Conservation (phyloP, 1,284 basidiomycete genomes). For the Xanthoconium separans region DNA sequence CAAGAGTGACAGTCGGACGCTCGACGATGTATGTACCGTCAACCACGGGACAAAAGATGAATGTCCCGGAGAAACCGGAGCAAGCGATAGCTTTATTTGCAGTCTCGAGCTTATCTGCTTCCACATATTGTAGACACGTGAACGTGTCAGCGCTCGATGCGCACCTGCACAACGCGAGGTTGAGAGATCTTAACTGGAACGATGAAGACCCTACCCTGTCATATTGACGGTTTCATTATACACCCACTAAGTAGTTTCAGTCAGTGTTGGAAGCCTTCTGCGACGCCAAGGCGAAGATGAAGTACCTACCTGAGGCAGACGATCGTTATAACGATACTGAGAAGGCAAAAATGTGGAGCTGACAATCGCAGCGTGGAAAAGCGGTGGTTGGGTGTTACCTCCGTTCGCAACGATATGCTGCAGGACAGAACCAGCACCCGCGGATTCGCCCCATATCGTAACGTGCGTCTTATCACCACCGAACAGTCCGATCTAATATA, state of each 20-base stretch:
- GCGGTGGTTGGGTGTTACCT: constrained; percentile 17
- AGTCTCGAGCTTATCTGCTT: constrained; percentile 18
- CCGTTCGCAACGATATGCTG: constrained; percentile 18
- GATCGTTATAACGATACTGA: constrained; percentile 29
- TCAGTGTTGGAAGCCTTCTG: neutral
- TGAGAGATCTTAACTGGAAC: neutral
- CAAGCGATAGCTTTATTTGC: constrained; percentile 16
- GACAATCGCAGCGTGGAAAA: constrained; percentile 25
- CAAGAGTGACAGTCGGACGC: constrained; percentile 27
- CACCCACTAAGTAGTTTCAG: constrained; percentile 11
- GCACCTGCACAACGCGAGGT: constrained; percentile 20
- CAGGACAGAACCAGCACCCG: constrained; percentile 20
- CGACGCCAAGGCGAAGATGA: neutral
- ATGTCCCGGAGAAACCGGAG: constrained; percentile 30
- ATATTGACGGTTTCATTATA: constrained; percentile 17
- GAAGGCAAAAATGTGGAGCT: constrained; percentile 26
- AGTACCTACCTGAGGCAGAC: constrained; percentile 14
- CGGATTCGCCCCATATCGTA: constrained; percentile 31
- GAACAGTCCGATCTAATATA: constrained; percentile 24
- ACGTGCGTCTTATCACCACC: constrained; percentile 28
- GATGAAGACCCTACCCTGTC: constrained; percentile 12
- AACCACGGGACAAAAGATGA: constrained; percentile 31
- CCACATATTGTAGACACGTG: constrained; percentile 24
- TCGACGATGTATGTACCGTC: constrained; percentile 36
- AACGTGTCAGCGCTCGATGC: constrained; percentile 19